Evolutionary conservation across 1,139 yeast species (phyloP).

Genomic region (Yamadazyma sp.): DNA sequence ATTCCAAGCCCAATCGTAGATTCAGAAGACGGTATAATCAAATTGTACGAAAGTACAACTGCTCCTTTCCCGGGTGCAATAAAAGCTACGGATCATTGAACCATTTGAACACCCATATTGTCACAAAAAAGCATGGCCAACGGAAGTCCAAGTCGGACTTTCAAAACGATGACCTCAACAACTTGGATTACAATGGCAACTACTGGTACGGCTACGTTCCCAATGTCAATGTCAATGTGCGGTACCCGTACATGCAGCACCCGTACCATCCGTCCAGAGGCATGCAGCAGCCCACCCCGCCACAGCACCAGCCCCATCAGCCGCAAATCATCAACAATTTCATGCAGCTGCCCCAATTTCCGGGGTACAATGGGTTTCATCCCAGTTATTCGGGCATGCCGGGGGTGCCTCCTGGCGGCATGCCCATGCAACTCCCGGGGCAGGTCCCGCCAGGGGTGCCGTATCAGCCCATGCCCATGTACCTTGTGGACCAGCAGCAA

Average conservation of each 20-base stretch:
- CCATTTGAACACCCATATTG: constrained; percentile 75
- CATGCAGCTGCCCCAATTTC: too few relatives aligned
- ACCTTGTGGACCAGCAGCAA: too few relatives aligned
- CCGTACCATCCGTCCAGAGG: constrained; percentile 8
- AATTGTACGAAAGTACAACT: constrained; percentile 63
- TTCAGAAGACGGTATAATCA: constrained; percentile 71
- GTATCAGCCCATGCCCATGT: too few relatives aligned
- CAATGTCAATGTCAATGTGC: constrained; percentile 4
- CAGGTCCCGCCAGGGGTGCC: too few relatives aligned
- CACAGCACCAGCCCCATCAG: constrained; percentile 2
- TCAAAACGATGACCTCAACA: constrained; percentile 21
- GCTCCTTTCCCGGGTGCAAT: constrained; percentile 59
- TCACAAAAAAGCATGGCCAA: constrained; percentile 70
- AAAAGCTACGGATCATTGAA: constrained; percentile 77
- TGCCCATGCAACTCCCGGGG: too few relatives aligned
- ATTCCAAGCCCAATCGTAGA: constrained; percentile 35
- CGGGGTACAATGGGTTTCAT: too few relatives aligned
- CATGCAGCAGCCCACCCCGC: constrained; percentile 2
- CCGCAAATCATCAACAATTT: too few relatives aligned
- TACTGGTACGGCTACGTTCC: constrained; percentile 28
- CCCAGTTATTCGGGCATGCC: too few relatives aligned
- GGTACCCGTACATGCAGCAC: constrained; percentile 16
- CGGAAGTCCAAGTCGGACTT: constrained; percentile 72
- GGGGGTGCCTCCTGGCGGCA: too few relatives aligned
- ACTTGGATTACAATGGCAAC: constrained; percentile 24